phyloP scores from a whole-genome alignment of 805 yeast genomes.

The Metschnikowia lunata region DNA sequence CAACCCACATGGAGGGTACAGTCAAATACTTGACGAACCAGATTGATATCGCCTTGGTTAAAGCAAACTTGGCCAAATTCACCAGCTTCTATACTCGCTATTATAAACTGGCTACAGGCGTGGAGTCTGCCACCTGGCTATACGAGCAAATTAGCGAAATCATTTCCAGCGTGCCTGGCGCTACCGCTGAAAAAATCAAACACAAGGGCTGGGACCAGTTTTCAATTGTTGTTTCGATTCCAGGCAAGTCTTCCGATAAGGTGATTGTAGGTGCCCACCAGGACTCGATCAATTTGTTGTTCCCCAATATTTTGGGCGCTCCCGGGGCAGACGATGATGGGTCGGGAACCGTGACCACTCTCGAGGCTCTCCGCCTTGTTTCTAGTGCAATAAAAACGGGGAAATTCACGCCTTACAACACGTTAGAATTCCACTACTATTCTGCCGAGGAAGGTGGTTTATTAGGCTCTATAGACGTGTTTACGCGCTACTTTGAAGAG shows the following conservation, averaged over 20 bases:
- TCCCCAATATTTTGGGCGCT: slow-evolving; percentile 65
- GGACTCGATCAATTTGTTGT: slow-evolving; percentile 72
- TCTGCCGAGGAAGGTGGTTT: slow-evolving; percentile 94
- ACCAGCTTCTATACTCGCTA: slow-evolving; percentile 72
- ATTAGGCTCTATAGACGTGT: slow-evolving; percentile 79
- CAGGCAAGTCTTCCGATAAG: slow-evolving; percentile 44
- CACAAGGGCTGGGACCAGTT: slow-evolving; percentile 77
- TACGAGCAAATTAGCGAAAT: slow-evolving; percentile 44
- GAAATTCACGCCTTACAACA: slow-evolving; percentile 55
- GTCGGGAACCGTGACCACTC: slow-evolving; percentile 73
- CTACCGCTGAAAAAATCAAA: slow-evolving; percentile 39
- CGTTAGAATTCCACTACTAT: slow-evolving; percentile 90
- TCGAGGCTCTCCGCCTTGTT: slow-evolving; percentile 70
- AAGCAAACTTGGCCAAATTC: slow-evolving; percentile 54
- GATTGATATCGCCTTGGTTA: slow-evolving; percentile 47
- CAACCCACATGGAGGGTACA: slow-evolving; percentile 29
- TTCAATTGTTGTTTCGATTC: slow-evolving; percentile 64
- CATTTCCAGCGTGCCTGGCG: slow-evolving; percentile 17
- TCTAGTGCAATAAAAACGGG: slow-evolving; percentile 31
- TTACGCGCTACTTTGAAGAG: slow-evolving; percentile 45
- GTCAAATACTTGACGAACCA: slow-evolving; percentile 40
- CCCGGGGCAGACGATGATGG: slow-evolving; percentile 98
- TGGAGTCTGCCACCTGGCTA: slow-evolving; percentile 69
- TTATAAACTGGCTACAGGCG: slow-evolving; percentile 69
- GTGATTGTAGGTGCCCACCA: slow-evolving; percentile 87